Percentiles rank a stretch among this genome's conserved stretches.
Evolutionary conservation across 2,329 filamentous ascomycete genomes (phyloP).

Genomic region (Trichothecium sympodiale): DNA sequence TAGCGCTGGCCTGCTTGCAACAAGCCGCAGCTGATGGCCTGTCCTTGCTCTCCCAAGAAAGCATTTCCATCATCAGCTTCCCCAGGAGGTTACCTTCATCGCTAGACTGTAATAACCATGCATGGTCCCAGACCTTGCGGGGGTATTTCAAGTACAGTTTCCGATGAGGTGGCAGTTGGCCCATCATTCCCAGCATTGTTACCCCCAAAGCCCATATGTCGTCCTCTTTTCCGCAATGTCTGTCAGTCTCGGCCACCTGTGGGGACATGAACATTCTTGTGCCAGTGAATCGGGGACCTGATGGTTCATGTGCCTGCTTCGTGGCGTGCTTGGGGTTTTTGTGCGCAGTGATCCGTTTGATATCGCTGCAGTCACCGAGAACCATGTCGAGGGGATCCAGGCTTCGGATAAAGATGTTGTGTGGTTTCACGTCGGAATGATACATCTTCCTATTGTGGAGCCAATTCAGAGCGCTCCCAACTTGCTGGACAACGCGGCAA

Average conservation of each 20-base stretch:
- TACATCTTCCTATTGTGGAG: conserved; percentile 13
- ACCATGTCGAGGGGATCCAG: conserved; percentile 16
- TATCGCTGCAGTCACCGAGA: conserved; percentile 19
- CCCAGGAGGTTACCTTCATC: conserved; percentile 15
- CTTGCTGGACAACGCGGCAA: conserved; percentile 12
- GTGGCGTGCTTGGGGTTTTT: conserved; percentile 1
- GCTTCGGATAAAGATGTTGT: conserved; percentile 18
- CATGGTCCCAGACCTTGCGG: conserved; percentile 12
- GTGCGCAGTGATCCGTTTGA: conserved; percentile 8
- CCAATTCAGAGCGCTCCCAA: conserved; percentile 14
- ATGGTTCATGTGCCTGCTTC: background rate
- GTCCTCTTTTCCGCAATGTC: conserved; percentile 14
- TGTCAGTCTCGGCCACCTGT: conserved; percentile 10
- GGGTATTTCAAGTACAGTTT: conserved; percentile 11
- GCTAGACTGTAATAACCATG: conserved; percentile 9
- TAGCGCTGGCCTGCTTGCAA: too few species aligned
- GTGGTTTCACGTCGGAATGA: conserved; percentile 20
- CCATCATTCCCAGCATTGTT: conserved; percentile 17
- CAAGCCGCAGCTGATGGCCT: conserved; percentile 11
- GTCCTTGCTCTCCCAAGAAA: conserved; percentile 9
- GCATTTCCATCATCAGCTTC: conserved; percentile 10
- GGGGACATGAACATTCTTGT: conserved; percentile 19
- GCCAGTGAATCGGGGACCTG: conserved; percentile 7
- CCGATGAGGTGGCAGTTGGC: conserved; percentile 13
- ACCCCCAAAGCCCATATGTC: conserved; percentile 24